These are phyloP conservation scores for Metroxylon sagu DNA, from an alignment of 176 grass and related monocot species.

Conservation along the genomic window DNA sequence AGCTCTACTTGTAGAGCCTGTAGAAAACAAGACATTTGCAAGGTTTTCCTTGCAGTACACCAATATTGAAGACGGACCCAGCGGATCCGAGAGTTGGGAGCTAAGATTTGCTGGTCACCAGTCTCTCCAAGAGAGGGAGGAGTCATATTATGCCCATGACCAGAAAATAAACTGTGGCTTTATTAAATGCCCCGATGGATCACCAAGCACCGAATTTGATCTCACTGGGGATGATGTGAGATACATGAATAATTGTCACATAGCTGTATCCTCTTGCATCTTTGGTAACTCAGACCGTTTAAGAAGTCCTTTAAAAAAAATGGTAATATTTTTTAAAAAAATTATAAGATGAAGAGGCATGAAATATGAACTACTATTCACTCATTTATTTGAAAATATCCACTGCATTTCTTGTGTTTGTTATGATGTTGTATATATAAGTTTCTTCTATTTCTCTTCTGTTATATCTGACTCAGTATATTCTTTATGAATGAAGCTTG, in stretches of 20 bases:
- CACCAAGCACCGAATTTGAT: constrained; percentile 77
- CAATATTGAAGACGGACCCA: constrained; percentile 44
- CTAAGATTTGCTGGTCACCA: constrained; percentile 88
- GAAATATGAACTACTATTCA: too few relatives aligned
- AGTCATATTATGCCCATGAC: constrained; percentile 61
- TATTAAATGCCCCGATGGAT: constrained; percentile 61
- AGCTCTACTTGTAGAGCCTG: constrained; percentile 74
- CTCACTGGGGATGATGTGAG: constrained; percentile 59
- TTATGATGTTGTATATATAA: too few relatives aligned
- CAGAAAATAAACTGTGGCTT: constrained; percentile 90
- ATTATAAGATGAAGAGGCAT: too few relatives aligned
- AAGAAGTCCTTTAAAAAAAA: constrained; percentile 91
- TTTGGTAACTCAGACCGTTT: constrained; percentile 97
- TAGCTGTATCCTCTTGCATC: constrained; percentile 94
- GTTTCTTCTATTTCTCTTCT: too few relatives aligned
- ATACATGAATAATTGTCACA: constrained; percentile 91
- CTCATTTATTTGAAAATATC: too few relatives aligned
- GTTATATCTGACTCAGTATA: too few relatives aligned
- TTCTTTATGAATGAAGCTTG: too few relatives aligned
- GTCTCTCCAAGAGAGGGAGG: constrained; percentile 72
- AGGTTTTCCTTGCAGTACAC: constrained; percentile 75
- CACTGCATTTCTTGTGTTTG: too few relatives aligned
- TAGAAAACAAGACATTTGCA: constrained; percentile 52
- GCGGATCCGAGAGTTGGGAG: constrained; percentile 54
- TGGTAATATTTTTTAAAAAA: constrained; percentile 30